phyloP scores from a whole-genome alignment of 2,329 filamentous ascomycete genomes.

The Corinectria fuckeliana region DNA sequence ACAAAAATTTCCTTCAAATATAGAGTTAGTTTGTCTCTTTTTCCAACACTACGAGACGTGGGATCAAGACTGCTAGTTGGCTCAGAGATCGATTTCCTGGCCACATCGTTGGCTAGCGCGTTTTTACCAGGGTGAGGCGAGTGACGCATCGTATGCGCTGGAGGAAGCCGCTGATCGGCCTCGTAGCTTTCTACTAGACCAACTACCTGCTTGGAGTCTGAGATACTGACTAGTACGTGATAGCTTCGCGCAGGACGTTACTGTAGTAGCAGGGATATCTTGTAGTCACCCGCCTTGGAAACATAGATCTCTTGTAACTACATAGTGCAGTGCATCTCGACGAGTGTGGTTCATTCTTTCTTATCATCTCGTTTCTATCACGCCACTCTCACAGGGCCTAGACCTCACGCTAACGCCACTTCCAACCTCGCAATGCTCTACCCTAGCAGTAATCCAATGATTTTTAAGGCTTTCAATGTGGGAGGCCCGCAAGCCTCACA shows the following conservation, averaged over 20 bases:
- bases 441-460: not conserved
- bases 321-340: no score
- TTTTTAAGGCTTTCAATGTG: not conserved
- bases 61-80: no score
- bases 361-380: not conserved
- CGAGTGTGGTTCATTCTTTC: no score
- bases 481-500: not conserved
- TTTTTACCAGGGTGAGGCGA: not conserved
- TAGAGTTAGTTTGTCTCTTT: no score
- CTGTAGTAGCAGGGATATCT: no score
- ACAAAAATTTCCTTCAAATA: no score
- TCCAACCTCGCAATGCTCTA: not conserved
- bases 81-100: no score
- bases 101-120: no score
- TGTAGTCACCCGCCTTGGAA: no score
- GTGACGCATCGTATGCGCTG: not conserved
- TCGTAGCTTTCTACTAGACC: not conserved
- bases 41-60: no score
- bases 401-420: not conserved
- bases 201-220: not conserved
- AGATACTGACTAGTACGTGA: not conserved
- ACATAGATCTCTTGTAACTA: no score
- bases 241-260: not conserved
- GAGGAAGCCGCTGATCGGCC: not conserved
- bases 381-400: not conserved